phyloP scores from a whole-genome alignment of 2,329 filamentous ascomycete species.

The Apiospora malaysiana region DNA sequence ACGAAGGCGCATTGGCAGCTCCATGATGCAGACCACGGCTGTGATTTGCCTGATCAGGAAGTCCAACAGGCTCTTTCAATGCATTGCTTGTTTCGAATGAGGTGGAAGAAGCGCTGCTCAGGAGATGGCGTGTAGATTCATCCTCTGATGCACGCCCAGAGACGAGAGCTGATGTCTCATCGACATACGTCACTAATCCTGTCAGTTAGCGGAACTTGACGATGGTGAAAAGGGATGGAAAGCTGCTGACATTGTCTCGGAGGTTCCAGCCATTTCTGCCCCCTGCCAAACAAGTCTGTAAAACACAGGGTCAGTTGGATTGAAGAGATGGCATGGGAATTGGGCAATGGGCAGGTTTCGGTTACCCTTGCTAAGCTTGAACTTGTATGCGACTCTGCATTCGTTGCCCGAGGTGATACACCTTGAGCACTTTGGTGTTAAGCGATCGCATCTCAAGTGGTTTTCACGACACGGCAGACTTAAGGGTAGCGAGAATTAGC shows the following conservation, averaged over 20 bases:
- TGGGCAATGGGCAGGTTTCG: neutral
- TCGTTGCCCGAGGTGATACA: conserved; percentile 41
- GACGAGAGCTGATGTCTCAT: conserved; percentile 36
- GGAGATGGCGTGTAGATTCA: conserved; percentile 28
- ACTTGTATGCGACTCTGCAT: conserved; percentile 41
- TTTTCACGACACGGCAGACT: conserved; percentile 55
- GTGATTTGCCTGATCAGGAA: neutral
- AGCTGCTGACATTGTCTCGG: conserved; percentile 30
- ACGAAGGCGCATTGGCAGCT: neutral
- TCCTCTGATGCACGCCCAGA: conserved; percentile 33
- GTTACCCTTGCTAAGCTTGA: conserved; percentile 41
- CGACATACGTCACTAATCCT: conserved; percentile 39
- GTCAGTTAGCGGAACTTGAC: neutral
- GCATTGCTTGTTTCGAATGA: neutral
- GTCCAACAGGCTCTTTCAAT: neutral
- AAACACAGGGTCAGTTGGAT: conserved; percentile 6
- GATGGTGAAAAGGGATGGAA: neutral
- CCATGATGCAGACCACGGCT: neutral
- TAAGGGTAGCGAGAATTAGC: conserved; percentile 19
- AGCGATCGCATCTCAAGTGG: conserved; percentile 53
- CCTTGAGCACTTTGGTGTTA: conserved; percentile 39
- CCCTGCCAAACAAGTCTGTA: conserved; percentile 35
- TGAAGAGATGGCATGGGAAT: neutral
- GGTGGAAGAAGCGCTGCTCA: neutral
- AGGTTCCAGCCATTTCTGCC: conserved; percentile 38